These are phyloP conservation scores for Excoecaria agallocha DNA, from an alignment of 345 rosid genomes.

Conservation along the genomic window DNA sequence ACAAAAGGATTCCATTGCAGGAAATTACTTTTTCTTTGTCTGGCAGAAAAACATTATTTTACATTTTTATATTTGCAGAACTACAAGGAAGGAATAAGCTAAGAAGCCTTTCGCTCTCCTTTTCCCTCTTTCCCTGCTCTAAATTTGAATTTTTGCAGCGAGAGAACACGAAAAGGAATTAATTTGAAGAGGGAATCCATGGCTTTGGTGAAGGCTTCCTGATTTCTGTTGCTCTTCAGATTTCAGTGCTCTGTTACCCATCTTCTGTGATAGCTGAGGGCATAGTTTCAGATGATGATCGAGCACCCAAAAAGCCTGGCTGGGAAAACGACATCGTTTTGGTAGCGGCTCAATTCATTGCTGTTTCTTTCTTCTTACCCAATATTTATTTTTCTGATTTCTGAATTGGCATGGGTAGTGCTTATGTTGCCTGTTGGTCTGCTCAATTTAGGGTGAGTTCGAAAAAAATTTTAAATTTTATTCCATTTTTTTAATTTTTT, in stretches of 20 bases:
- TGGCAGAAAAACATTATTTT: too few relatives aligned
- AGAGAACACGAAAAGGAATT: background rate
- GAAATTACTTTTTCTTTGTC: too few relatives aligned
- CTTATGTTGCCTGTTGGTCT: constrained; percentile 14
- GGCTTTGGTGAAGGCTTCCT: constrained; percentile 52
- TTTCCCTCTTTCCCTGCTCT: background rate
- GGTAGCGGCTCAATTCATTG: constrained; percentile 39
- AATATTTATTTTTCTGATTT: constrained; percentile 19
- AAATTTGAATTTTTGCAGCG: background rate
- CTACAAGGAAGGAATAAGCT: too few relatives aligned
- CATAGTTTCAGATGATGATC: constrained; percentile 87
- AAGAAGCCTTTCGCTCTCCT: too few relatives aligned
- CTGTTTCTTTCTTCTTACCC: constrained; percentile 20
- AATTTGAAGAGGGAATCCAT: constrained; percentile 28
- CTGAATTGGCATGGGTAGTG: constrained; percentile 34
- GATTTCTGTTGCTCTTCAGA: constrained; percentile 31
- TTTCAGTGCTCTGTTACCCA: constrained; percentile 45
- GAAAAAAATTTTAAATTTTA: too few relatives aligned
- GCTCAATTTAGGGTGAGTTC: constrained; percentile 11
- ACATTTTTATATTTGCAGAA: too few relatives aligned
- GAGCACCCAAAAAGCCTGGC: constrained; percentile 96
- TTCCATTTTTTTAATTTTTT: too few relatives aligned
- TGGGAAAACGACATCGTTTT: constrained; percentile 93
- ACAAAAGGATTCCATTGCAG: too few relatives aligned
- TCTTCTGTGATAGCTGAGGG: constrained; percentile 67